Evolutionary conservation across 1,284 basidiomycete genomes (phyloP), one percentile per base, ranked within the genome.

Genomic region (Athelia sp.): DNA sequence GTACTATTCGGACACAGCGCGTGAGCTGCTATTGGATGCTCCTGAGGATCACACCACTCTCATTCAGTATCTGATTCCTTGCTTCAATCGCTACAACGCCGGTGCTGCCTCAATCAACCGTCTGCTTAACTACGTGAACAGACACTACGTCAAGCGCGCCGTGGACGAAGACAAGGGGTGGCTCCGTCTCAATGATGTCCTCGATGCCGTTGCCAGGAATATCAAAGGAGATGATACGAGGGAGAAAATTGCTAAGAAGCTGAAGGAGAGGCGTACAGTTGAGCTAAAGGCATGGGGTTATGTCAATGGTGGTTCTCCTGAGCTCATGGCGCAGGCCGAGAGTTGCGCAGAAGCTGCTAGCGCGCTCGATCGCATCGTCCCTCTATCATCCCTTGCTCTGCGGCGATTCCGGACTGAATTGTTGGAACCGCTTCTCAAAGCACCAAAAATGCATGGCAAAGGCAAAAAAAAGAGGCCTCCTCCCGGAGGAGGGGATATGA

Each of bases 101-200:
- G 85, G 86, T 46, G 80, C 81, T 6, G 75, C 78, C 53, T 76
- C 83, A 47, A 77, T 83, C 52, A 76, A 82, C 62, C 78, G 87
- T 55, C 76, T 89, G 23, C 74, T 88, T 55, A 87, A 81, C 67
- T 89, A 89, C 62, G 76, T 89, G 47, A 88, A 89, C 64, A 77
- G 86, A 19, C 85, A 88, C 64, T 86, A 85, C 58, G 84, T 89
- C 56, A 84, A 83, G 62, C 81, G 84, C 21, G 82, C 82, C 42
- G 71, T 84, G 8, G 85, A 88, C 63, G 85, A 89, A 64, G 87
- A 87, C 63, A 78, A 73, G 53, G 85, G 87, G 31, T 89, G 86
- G 86, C 71, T 89, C 43, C 75, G 82, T 24, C 67, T 87, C 42
- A 70, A 70, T 43, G 84, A 88, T 60, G 75, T 85, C 6, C 65